A percentile compares a stretch with the other conserved stretches of the same genome.
These are phyloP conservation scores for Calendula officinalis DNA, from an alignment of 129 eudicot genomes.

Conservation along the genomic window DNA sequence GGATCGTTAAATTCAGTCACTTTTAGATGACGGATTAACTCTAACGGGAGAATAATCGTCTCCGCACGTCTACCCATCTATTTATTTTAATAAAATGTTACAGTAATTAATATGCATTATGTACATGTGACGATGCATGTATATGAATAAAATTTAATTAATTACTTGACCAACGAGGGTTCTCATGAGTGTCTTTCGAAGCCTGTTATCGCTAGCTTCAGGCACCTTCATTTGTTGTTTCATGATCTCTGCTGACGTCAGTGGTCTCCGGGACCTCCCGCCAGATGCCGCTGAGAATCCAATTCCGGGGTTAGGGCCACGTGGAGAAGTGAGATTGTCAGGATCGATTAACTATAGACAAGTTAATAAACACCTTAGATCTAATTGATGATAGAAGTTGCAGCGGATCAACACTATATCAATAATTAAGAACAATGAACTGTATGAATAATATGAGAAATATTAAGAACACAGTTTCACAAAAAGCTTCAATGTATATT, in stretches of 20 bases:
- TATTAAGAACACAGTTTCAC: too few relatives aligned
- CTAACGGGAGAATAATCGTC: constrained; percentile 87
- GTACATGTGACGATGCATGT: not conserved
- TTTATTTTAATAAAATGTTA: not conserved
- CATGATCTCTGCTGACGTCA: constrained; percentile 89
- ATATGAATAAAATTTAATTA: not conserved
- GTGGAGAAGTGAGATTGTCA: constrained; percentile 41
- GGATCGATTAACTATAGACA: too few relatives aligned
- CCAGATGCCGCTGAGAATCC: constrained; percentile 38
- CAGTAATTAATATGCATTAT: not conserved
- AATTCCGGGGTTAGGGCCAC: constrained; percentile 40
- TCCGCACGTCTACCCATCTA: constrained; percentile 90
- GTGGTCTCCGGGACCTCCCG: constrained; percentile 55
- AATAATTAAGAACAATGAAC: too few relatives aligned
- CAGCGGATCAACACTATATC: too few relatives aligned
- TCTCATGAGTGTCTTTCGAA: constrained; percentile 83
- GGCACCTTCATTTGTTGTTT: constrained; percentile 88
- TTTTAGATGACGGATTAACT: constrained; percentile 84
- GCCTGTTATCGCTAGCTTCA: constrained; percentile 67
- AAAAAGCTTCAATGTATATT: too few relatives aligned
- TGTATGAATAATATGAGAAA: too few relatives aligned
- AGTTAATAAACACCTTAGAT: too few relatives aligned
- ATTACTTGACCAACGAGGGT: constrained; percentile 88
- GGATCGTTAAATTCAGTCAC: constrained; percentile 70
- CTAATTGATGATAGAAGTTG: too few relatives aligned